Base-by-base conservation (phyloP, 495 filamentous ascomycete genomes). In the Talaromyces liani region DNA sequence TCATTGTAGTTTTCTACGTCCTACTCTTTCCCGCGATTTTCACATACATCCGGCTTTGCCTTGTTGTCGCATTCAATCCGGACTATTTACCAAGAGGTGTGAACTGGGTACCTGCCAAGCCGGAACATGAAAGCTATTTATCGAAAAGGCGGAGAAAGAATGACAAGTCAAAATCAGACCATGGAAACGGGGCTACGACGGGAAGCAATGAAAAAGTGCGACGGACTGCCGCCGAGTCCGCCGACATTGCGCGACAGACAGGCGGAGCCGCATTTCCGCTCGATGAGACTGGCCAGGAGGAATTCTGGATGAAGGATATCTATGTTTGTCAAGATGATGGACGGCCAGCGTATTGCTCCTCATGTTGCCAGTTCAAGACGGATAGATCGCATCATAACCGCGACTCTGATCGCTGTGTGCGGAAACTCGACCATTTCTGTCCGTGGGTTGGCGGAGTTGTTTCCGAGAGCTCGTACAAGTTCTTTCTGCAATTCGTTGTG, bases 371-470 rank as follows among this genome's bases (percentile, higher is more conserved):
- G 64, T 96, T 88, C 83, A 97, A 96, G 70, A 84, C 87, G 4
- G 93, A 96, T 67, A 80, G 93, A 29, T 81, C 88, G 2, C 92
- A 96, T 66, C 93, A 97, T 73, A 93, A 88, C 71, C 87, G 87
- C 49, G 89, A 94, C 67, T 76, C 92, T 12, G 85, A 85, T 54
- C 80, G 92, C 34, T 97, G 93, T 73, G 87, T 93, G 31, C 77
- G 79, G 33, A 93, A 91, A 67, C 93, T 96, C 89, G 93, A 97
- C 67, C 93, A 97, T 71, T 96, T 91, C 68, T 97, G 93, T 72
- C 93, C 93, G 1, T 97, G 93, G 91, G 92, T 95, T 59, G 93
- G 93, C 24, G 93, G 93, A 18, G 87, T 95, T 60, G 86, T 97
- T 9, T 89, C 86, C 0, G 93, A 96, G 69, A 92, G 79, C 67